phyloP scores from a whole-genome alignment of 352 stramenopile genomes.

The Pythium folliculosum region DNA sequence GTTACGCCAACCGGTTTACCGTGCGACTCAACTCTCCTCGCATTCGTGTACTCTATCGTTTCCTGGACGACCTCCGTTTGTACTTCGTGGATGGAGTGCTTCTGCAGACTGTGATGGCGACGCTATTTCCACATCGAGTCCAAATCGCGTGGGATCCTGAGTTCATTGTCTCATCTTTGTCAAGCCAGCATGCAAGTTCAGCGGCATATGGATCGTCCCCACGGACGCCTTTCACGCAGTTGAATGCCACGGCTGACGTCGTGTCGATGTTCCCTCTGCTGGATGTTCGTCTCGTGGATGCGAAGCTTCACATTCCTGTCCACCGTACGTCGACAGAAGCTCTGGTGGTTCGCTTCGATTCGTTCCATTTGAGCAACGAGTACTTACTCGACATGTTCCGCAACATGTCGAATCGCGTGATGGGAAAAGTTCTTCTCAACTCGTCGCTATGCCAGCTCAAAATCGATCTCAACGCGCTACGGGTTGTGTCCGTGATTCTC shows the following conservation, averaged over 20 bases:
- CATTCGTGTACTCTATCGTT: slow-evolving; percentile 83
- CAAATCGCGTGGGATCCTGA: slow-evolving; percentile 77
- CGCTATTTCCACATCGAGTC: slow-evolving; percentile 60
- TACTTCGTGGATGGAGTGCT: slow-evolving; percentile 76
- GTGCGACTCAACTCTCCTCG: slow-evolving; percentile 75
- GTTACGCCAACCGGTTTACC: slow-evolving; percentile 73
- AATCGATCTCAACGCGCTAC: slow-evolving; percentile 61
- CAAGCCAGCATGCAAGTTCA: slow-evolving; percentile 20
- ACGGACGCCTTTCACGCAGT: slow-evolving; percentile 4
- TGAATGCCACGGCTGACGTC: slow-evolving; percentile 40
- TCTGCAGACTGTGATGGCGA: slow-evolving; percentile 56
- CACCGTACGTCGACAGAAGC: slow-evolving; percentile 79
- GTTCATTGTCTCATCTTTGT: slow-evolving; percentile 54
- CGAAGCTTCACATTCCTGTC: slow-evolving; percentile 74
- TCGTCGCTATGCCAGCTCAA: slow-evolving; percentile 74
- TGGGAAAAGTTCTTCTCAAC: slow-evolving; percentile 86
- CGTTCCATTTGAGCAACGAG: slow-evolving; percentile 68
- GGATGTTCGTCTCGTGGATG: slow-evolving; percentile 68
- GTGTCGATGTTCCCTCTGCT: slow-evolving; percentile 84
- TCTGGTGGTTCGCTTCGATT: slow-evolving; percentile 70
- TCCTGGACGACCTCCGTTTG: slow-evolving; percentile 74
- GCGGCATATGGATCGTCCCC: slow-evolving; percentile 17
- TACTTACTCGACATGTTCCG: slow-evolving; percentile 57
- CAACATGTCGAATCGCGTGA: slow-evolving; percentile 72
- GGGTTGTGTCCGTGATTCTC: slow-evolving; percentile 78